Evolutionary conservation across 495 filamentous ascomycete species (phyloP).

Genomic region (Lasiosphaeris hirsuta): DNA sequence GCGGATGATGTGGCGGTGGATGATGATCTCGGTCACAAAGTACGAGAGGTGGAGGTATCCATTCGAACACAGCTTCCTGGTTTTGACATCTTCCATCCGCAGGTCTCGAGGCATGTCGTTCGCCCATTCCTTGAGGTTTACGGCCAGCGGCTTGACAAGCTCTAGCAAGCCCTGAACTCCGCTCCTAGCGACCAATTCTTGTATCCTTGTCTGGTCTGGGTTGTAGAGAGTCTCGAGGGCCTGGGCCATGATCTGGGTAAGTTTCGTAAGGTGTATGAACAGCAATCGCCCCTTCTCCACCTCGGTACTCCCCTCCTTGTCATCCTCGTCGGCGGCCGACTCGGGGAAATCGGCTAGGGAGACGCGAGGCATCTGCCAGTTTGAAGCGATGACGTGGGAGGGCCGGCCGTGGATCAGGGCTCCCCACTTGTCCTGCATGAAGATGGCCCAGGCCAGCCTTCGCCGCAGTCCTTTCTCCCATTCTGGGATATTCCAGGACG

Average conservation of each 20-base stretch:
- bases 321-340: slow-evolving; percentile 44
- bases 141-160: slow-evolving; percentile 60
- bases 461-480: slow-evolving; percentile 71
- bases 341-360: slow-evolving; percentile 60
- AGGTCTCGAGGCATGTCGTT: slow-evolving; percentile 50
- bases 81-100: slow-evolving; percentile 46
- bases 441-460: slow-evolving; percentile 70
- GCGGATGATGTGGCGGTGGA: slow-evolving; percentile 61
- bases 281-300: slow-evolving; percentile 54
- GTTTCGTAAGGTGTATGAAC: slow-evolving; percentile 56
- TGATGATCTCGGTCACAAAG: slow-evolving; percentile 63
- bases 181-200: slow-evolving; percentile 15
- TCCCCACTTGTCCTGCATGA: slow-evolving; percentile 75
- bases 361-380: slow-evolving; percentile 63
- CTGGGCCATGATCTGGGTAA: slow-evolving; percentile 59
- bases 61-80: slow-evolving; percentile 39
- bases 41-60: slow-evolving; percentile 66
- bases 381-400: slow-evolving; percentile 58
- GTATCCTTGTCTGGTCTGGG: slow-evolving; percentile 15
- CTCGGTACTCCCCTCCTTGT: slow-evolving; percentile 49
- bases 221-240: slow-evolving; percentile 58
- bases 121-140: slow-evolving; percentile 61
- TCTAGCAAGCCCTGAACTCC: slow-evolving; percentile 47
- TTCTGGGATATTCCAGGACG: slow-evolving; percentile 63
- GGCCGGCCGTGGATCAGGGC: slow-evolving; percentile 66